Percentiles rank a stretch among this genome's conserved stretches.
phyloP scores from a whole-genome alignment of 2,329 filamentous ascomycete species.

The Chaetomium olivaceum region DNA sequence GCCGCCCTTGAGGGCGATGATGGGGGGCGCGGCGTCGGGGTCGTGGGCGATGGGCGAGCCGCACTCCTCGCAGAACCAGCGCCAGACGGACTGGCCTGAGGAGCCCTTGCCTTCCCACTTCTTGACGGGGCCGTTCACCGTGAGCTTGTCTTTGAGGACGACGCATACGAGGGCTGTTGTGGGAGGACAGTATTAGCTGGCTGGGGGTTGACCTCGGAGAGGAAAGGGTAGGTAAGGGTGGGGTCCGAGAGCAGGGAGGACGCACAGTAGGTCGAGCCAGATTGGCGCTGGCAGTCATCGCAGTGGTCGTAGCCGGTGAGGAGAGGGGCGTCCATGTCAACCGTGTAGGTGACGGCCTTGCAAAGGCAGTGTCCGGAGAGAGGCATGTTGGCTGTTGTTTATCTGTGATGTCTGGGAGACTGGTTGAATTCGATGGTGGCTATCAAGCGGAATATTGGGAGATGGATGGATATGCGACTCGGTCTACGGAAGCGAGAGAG shows the following conservation, averaged over 20 bases:
- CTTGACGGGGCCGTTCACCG: conserved; percentile 64
- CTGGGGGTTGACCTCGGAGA: background rate
- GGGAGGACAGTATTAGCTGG: background rate
- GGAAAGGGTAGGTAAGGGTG: background rate
- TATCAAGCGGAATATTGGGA: background rate
- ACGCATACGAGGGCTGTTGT: conserved; percentile 62
- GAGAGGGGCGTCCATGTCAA: conserved; percentile 52
- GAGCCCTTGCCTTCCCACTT: conserved; percentile 60
- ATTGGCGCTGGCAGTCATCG: conserved; percentile 72
- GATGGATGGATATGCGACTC: background rate
- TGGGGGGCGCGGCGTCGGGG: conserved; percentile 67
- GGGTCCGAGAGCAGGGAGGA: background rate
- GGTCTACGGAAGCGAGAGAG: background rate
- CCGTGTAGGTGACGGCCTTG: conserved; percentile 69
- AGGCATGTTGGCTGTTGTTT: conserved; percentile 53
- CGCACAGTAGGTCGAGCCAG: conserved; percentile 64
- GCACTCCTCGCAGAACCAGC: conserved; percentile 69
- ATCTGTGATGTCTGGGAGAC: background rate
- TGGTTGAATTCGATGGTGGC: background rate
- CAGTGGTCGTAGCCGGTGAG: conserved; percentile 69
- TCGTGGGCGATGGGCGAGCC: conserved; percentile 70
- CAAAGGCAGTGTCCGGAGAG: conserved; percentile 70
- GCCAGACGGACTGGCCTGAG: conserved; percentile 65
- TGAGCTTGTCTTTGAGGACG: conserved; percentile 66
- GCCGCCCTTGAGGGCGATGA: conserved; percentile 69